Evolutionary conservation across 176 grass and related monocot genomes (phyloP).

Genomic region (Oryza rufipogon): DNA sequence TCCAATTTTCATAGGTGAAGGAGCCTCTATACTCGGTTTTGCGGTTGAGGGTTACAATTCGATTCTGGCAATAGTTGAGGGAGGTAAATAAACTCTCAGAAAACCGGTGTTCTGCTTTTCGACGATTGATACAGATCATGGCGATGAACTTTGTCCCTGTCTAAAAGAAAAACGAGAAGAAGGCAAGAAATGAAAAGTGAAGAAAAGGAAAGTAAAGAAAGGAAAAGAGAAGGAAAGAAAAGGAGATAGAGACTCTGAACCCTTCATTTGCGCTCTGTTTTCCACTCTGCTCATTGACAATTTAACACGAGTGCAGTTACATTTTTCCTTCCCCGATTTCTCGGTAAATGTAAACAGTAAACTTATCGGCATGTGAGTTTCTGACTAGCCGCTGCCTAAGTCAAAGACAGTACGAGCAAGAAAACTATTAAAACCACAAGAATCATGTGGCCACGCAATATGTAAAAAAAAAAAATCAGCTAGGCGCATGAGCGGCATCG

Average conservation of each 20-base stretch:
- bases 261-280: background rate
- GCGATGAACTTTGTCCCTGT: background rate
- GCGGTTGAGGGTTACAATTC: no score
- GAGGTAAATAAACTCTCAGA: no score
- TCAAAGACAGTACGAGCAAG: slow-evolving; percentile 39
- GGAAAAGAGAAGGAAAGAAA: background rate
- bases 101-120: background rate
- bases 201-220: background rate
- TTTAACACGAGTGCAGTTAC: background rate
- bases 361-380: background rate
- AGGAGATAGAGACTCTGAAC: background rate
- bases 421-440: background rate
- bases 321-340: background rate
- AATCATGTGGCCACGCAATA: slow-evolving; percentile 35
- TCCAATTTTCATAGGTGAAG: no score
- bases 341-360: background rate
- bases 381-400: slow-evolving; percentile 15
- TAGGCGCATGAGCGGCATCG: background rate
- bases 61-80: no score
- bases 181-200: background rate
- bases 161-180: background rate
- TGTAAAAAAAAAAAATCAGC: slow-evolving; percentile 21
- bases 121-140: background rate
- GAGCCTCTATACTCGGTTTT: no score
- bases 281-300: background rate